Base-by-base conservation (phyloP, 2,329 filamentous ascomycete genomes). In the Byssothecium circinans region DNA sequence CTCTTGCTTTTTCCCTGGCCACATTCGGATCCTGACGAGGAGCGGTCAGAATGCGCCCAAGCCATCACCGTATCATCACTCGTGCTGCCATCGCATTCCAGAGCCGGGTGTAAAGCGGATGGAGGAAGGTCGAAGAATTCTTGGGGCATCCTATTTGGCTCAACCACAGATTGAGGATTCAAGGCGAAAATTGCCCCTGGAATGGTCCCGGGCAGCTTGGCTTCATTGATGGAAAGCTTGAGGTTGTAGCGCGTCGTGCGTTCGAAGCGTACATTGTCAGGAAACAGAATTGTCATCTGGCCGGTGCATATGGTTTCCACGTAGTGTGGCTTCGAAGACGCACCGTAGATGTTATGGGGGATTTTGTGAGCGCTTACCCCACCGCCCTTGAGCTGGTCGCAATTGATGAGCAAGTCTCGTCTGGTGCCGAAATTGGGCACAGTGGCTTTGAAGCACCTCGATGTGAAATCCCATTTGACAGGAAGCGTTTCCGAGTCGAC, bases 231-330 rank as follows among this genome's bases (percentile, higher is more conserved):
- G 1, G 45, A 30, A 14, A 67, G 48, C 18, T 57, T 57, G 35
- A 71, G 53, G 8, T 8, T 53, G 47, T 67, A 64, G 3, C 69
- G 67, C 20, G 58, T 59, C 18, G 42, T 57, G 12, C 61, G 59
- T 42, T 71, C 60, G 43, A 68, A 69, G 4, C 50, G 57, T 10
- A 69, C 62, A 11, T 52, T 34, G 2, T 36, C 47, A 3, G 65
- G 61, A 36, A 71, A 71, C 3, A 29, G 29, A 1, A 56, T 64
- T 8, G 45, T 52, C 6, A 53, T 43, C 8, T 43, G 54, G 10
- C 54, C 54, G 1, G 43, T 47, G 8, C 67, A 22, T 2, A 49
- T 47, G 0, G 64, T 60, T 18, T 60, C 47, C 10, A 45, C 41
- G 12, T 17, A 32, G 11, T 43, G 35, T 3, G 32, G 18, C 11